Percentiles rank a stretch among this genome's conserved stretches.
These are phyloP conservation scores for Neocucurbitaria cava DNA, from an alignment of 2,329 filamentous ascomycete genomes.

Conservation along the genomic window DNA sequence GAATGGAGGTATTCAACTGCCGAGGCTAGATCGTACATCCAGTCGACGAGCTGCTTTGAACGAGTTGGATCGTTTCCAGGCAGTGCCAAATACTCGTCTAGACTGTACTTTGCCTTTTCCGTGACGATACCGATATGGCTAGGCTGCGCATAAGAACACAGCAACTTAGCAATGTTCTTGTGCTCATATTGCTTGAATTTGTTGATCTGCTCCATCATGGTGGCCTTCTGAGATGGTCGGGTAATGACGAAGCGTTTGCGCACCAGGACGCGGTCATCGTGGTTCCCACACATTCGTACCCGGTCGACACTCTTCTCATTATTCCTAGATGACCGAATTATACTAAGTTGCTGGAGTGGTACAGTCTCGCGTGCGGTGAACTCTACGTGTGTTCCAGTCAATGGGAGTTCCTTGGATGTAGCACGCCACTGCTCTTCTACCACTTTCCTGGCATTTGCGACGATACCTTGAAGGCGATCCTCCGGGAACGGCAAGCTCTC, in stretches of 20 bases:
- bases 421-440: conserved; percentile 52
- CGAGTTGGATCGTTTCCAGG: conserved; percentile 39
- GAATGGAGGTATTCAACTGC: conserved; percentile 49
- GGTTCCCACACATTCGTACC: conserved; percentile 43
- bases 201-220: conserved; percentile 46
- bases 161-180: conserved; percentile 47
- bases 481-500: conserved; percentile 48
- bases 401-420: conserved; percentile 47
- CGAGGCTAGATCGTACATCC: conserved; percentile 50
- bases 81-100: conserved; percentile 48
- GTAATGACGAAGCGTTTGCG: conserved; percentile 48
- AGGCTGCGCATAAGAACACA: conserved; percentile 49
- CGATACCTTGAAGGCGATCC: conserved; percentile 47
- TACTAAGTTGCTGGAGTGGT: conserved; percentile 43
- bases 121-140: conserved; percentile 47
- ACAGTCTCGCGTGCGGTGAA: conserved; percentile 46
- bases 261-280: conserved; percentile 44
- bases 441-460: conserved; percentile 45
- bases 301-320: conserved; percentile 46
- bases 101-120: conserved; percentile 41
- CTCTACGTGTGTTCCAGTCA: conserved; percentile 48
- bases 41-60: conserved; percentile 45
- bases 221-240: conserved; percentile 44
- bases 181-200: conserved; percentile 49
- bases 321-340: conserved; percentile 40